Base-by-base conservation (phyloP, 208 protist genomes). In the Acanthamoeba sp. region DNA sequence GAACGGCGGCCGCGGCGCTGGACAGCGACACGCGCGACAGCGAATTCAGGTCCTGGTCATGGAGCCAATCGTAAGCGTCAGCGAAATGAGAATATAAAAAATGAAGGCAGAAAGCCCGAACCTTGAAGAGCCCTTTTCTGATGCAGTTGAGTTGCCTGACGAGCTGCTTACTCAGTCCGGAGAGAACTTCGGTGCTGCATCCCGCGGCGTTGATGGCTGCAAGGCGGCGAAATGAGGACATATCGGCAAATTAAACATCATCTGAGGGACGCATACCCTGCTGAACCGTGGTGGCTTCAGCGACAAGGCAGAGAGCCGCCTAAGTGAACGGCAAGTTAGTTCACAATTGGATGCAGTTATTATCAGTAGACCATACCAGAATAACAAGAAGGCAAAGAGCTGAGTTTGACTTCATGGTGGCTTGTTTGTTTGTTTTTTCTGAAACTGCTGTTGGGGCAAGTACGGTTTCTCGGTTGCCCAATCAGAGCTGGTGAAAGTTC, bases 131-230 rank as follows among this genome's bases (percentile, higher is more conserved):
- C 0, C 71, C 71, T 10, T 4, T 5, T 0, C 40, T 34, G 16
- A 80, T 34, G 40, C 71, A 80, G 71, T 80, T 80, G 71, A 48
- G 38, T 22, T 40, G 38, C 2, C 71, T 0, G 36, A 80, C 71
- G 38, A 80, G 71, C 71, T 80, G 71, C 71, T 48, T 40, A 38
- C 71, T 80, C 36, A 80, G 71, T 20, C 71, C 71, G 0, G 71
- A 80, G 7, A 80, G 24, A 5, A 48, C 71, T 9, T 27, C 32
- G 18, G 71, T 80, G 71, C 71, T 48, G 71, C 71, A 80, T 12
- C 71, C 71, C 29, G 27, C 27, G 0, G 38, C 71, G 20, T 80
- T 48, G 71, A 80, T 80, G 71, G 71, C 71, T 80, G 32, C 38
- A 38, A n/a, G n/a, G n/a, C n/a, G n/a, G n/a, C n/a, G n/a, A n/a